Evolutionary conservation across 2,329 filamentous ascomycete species (phyloP).

Genomic region (Monosporascus sp.): DNA sequence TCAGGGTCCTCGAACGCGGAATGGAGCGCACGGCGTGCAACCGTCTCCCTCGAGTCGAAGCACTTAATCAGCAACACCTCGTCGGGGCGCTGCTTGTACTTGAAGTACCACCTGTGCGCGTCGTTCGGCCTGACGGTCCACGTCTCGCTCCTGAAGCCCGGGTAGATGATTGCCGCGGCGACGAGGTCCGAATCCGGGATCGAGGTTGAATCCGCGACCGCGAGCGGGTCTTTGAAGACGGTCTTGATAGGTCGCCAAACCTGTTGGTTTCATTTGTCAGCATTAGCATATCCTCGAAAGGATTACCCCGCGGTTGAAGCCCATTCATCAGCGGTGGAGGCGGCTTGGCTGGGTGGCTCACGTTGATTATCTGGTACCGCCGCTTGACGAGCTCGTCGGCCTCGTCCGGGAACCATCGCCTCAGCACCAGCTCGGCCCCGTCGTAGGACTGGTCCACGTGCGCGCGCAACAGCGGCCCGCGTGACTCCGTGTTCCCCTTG

Average conservation of each 20-base stretch:
- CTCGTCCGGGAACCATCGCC: slow-evolving; percentile 24
- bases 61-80: slow-evolving; percentile 54
- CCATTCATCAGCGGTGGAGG: no score
- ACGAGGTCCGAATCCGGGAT: slow-evolving; percentile 34
- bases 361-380: slow-evolving; percentile 26
- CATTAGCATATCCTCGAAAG: not conserved
- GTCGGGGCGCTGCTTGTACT: slow-evolving; percentile 41
- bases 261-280: slow-evolving; percentile 13
- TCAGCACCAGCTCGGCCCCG: slow-evolving; percentile 30
- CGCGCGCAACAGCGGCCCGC: slow-evolving; percentile 22
- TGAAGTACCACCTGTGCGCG: slow-evolving; percentile 45
- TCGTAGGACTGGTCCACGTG: slow-evolving; percentile 36
- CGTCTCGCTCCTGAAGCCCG: slow-evolving; percentile 28
- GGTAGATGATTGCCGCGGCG: slow-evolving; percentile 30
- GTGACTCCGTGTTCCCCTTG: slow-evolving; percentile 47
- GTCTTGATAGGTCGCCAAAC: slow-evolving; percentile 44
- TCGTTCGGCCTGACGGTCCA: slow-evolving; percentile 34
- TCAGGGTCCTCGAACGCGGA: slow-evolving; percentile 46
- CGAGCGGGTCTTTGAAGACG: slow-evolving; percentile 37
- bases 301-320: no score
- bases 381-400: slow-evolving; percentile 27
- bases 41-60: slow-evolving; percentile 46
- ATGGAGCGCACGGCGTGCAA: slow-evolving; percentile 48
- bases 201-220: slow-evolving; percentile 32
- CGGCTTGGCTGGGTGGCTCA: slow-evolving; percentile 6